Evolutionary conservation across 345 rosid genomes (phyloP), one percentile per base, ranked within the genome.

Genomic region (Brassica cretica): DNA sequence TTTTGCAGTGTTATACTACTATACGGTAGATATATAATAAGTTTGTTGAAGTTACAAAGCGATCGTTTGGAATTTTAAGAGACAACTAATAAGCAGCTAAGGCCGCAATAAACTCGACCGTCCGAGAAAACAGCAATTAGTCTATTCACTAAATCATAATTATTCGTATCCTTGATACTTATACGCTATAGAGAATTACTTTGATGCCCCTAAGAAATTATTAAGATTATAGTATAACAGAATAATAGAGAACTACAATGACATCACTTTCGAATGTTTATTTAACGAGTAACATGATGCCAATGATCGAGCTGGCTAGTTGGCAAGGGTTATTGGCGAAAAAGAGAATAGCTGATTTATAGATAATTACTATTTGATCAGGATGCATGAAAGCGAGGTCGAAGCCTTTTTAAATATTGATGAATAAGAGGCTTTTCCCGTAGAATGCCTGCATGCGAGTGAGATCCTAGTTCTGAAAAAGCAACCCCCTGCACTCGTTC

Each of bases 51-150:
- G 53, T 66, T n/a, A 19, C 1, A 62, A 70, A 63, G 9, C 33
- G 27, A 75, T 75, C 44, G 11, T 67, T 15, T 10, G 29, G 24
- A 53, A 12, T 64, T 18, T 64, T 55, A 56, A 71, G 76, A 64
- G 76, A 72, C 76, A 72, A 66, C 77, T 72, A 58, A 78, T 30
- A 15, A 18, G 73, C 81, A 78, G 76, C 77, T 78, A 78, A 78
- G 76, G 81, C 76, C 81, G 59, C 30, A 32, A 39, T 19, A 9
- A 41, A 39, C 9, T 72, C 39, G 11, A 66, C 55, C 21, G 41
- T 19, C 76, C 27, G 3, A 24, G 49, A 72, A 44, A 72, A 66
- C 14, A 49, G 56, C 68, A 65, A 44, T 56, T 64, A 69, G 29
- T 39, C 30, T 70, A 76, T 51, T 33, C 56, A 76, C 21, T n/a